Percentiles rank a stretch among this genome's conserved stretches.
These are phyloP conservation scores for Bruguiera parviflora DNA, from an alignment of 345 rosid genomes.

Conservation along the genomic window DNA sequence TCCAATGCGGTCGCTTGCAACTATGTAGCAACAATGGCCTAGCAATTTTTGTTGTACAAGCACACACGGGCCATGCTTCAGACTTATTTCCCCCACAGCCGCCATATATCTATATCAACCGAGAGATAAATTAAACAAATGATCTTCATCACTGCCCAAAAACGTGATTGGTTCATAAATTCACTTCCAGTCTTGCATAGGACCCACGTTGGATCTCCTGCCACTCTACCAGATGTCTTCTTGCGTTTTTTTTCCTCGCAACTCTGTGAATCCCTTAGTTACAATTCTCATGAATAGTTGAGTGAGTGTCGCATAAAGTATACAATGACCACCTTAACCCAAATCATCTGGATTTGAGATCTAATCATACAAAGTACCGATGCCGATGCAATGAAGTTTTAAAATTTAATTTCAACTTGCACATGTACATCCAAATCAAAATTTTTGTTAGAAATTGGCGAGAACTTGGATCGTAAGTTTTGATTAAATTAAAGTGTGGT, in stretches of 20 bases:
- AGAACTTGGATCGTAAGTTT: no score
- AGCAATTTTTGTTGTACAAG: no score
- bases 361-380: not conserved
- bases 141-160: not conserved
- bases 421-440: no score
- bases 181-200: conserved; percentile 4
- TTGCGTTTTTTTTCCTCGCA: not conserved
- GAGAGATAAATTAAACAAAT: not conserved
- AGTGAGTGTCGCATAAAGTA: no score
- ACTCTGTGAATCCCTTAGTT: conserved; percentile 10
- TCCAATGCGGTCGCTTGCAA: not conserved
- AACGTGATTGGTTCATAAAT: not conserved
- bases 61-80: not conserved
- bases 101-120: not conserved
- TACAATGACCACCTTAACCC: no score
- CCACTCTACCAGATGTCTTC: not conserved
- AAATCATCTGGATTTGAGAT: no score
- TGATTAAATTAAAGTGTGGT: no score
- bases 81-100: not conserved
- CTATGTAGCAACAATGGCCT: not conserved
- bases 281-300: conserved; percentile 2
- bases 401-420: no score
- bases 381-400: not conserved
- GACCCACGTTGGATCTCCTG: conserved; percentile 6
- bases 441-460: no score